Base-by-base conservation (phyloP, 2,329 filamentous ascomycete species). In the Colletotrichum tropicicola region DNA sequence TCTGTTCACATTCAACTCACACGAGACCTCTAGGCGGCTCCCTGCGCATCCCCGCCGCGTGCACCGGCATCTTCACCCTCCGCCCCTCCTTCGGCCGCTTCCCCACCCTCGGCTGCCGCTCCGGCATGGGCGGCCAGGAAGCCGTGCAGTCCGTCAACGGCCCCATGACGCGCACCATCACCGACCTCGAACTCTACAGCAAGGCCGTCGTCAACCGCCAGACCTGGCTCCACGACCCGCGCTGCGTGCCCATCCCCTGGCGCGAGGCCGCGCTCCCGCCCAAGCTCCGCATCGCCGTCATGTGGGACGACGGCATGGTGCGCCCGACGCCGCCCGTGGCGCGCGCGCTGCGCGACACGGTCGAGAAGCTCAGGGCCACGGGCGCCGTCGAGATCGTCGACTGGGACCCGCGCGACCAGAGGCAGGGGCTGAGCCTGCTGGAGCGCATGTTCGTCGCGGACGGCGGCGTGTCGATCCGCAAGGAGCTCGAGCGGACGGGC, bases 281-380 rank as follows among this genome's bases (percentile, higher is more conserved):
- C 21, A 82, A 74, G 49, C 73, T 91, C 23, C 85, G 79, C 44
- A 78, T 92, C 56, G 90, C 80, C 5, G 84, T 92, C 30, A 80
- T 92, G 75, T 88, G 85, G 83, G 79, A 89, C 73, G 91, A 92
- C 72, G 86, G 84, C 9, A 80, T 89, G 52, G 89, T 91, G 5
- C 80, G 76, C 6, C 90, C 91, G 0, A 91, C 91, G 54, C 89
- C 91, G 3, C 90, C 90, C 0, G 82, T 92, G 3, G 76, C 80
- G 0, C 81, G 89, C 6, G 89, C 87, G 1, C 73, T 92, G 9
- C 73, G 79, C 6, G 76, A 85, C 0, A 80, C 79, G 6, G 57
- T 51, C 0, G 73, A 77, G 3, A 79, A 74, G 51, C 76, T 90
- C 13, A 70, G 76, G 39, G 74, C 71, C 0, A 78, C 81, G 0